phyloP scores from a whole-genome alignment of 768 basidiomycete genomes.

The Trametes cubensis region DNA sequence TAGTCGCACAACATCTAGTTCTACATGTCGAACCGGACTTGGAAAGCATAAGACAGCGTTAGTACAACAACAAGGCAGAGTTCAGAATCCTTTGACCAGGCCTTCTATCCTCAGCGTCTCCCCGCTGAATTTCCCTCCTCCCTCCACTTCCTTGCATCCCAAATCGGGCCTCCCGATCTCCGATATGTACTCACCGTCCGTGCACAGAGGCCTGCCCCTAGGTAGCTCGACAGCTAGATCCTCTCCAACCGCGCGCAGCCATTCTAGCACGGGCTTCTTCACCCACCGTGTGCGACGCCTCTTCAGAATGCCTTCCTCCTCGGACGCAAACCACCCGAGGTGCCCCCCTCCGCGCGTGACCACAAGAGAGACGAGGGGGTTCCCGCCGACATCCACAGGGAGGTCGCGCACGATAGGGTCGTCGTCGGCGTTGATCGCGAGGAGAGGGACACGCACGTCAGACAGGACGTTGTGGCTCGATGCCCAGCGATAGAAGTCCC shows the following conservation, averaged over 20 bases:
- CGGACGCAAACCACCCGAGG: slow-evolving; percentile 76
- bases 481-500: slow-evolving; percentile 51
- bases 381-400: slow-evolving; percentile 57
- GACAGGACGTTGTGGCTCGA: slow-evolving; percentile 64
- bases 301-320: not conserved
- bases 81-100: not conserved
- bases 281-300: slow-evolving; percentile 53
- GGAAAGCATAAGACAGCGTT: not conserved
- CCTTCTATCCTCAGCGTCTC: slow-evolving; percentile 3
- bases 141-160: slow-evolving; percentile 59
- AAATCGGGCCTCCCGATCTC: slow-evolving; percentile 58
- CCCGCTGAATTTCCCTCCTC: slow-evolving; percentile 39
- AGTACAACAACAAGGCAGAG: not conserved
- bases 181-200: slow-evolving; percentile 59
- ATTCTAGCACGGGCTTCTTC: slow-evolving; percentile 68
- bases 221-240: slow-evolving; percentile 45
- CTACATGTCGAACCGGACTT: not conserved
- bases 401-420: slow-evolving; percentile 74
- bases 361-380: slow-evolving; percentile 57
- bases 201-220: slow-evolving; percentile 40
- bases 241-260: slow-evolving; percentile 61
- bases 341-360: slow-evolving; percentile 74
- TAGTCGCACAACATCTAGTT: not conserved
- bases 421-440: slow-evolving; percentile 76
- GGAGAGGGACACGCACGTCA: slow-evolving; percentile 68